These are phyloP conservation scores for Moricandia moricandioides DNA, from an alignment of 345 rosid genomes.

Conservation along the genomic window DNA sequence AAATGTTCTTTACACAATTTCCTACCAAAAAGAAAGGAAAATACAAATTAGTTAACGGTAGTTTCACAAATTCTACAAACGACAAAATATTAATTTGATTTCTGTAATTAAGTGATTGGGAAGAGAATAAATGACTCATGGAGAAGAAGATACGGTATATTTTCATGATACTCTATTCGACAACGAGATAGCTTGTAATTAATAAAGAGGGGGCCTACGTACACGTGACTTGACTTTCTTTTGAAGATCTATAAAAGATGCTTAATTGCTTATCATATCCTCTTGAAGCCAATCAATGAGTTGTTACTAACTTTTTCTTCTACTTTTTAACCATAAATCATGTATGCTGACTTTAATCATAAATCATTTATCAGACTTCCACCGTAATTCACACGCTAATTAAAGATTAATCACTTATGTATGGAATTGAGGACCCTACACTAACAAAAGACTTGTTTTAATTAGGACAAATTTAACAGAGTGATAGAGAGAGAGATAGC, in stretches of 20 bases:
- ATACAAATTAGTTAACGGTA: background rate
- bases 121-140: background rate
- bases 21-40: background rate
- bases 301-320: background rate
- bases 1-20: background rate
- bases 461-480: background rate
- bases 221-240: slow-evolving; percentile 36
- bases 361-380: background rate
- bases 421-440: background rate
- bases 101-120: background rate
- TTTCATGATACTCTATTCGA: background rate
- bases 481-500: slow-evolving; percentile 29
- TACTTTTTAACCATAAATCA: background rate
- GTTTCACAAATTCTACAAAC: background rate
- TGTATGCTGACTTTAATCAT: background rate
- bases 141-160: background rate
- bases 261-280: slow-evolving; percentile 7
- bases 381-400: slow-evolving; percentile 10
- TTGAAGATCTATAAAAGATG: slow-evolving; percentile 22
- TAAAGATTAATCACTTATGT: slow-evolving; percentile 5
- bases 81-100: background rate
- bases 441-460: background rate
- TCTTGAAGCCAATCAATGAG: background rate
- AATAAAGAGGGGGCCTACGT: slow-evolving; percentile 13
- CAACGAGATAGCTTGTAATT: background rate